Conservation (phyloP, 106 monocot species). For the Dendrobium chrysotoxum region DNA sequence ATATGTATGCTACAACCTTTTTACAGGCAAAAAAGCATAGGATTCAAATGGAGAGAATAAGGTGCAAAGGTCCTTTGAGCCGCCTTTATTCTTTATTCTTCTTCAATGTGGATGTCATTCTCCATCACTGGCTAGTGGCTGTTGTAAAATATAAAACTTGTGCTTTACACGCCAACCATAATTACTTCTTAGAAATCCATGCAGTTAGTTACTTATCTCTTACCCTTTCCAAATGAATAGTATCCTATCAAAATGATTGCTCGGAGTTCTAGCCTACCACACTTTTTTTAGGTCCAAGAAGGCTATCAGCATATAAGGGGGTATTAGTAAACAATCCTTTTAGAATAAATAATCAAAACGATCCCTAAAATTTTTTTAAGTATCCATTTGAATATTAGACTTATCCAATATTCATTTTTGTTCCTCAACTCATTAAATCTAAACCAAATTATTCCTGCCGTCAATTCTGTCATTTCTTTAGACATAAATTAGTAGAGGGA, state of each 20-base stretch:
- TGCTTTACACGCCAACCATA: neutral
- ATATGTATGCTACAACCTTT: neutral
- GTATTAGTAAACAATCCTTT: no score
- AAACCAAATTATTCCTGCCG: no score
- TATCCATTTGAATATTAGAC: no score
- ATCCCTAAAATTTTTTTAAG: no score
- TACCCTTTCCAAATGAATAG: neutral
- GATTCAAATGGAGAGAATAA: neutral
- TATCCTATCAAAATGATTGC: neutral
- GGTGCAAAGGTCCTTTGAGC: neutral
- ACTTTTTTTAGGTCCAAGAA: neutral
- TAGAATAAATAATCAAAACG: no score
- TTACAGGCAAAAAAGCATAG: neutral
- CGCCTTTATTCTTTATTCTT: constrained; percentile 6
- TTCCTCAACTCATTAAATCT: no score
- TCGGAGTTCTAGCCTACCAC: neutral
- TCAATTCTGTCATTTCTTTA: no score
- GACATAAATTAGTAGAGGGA: no score
- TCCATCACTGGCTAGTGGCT: neutral
- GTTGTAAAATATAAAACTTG: neutral
- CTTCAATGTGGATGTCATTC: neutral
- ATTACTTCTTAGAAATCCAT: neutral
- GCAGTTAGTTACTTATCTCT: neutral
- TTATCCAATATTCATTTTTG: no score
- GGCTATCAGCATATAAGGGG: no score